Evolutionary conservation across 495 filamentous ascomycete genomes (phyloP), one percentile per base, ranked within the genome.

Genomic region (Xylona heveae): DNA sequence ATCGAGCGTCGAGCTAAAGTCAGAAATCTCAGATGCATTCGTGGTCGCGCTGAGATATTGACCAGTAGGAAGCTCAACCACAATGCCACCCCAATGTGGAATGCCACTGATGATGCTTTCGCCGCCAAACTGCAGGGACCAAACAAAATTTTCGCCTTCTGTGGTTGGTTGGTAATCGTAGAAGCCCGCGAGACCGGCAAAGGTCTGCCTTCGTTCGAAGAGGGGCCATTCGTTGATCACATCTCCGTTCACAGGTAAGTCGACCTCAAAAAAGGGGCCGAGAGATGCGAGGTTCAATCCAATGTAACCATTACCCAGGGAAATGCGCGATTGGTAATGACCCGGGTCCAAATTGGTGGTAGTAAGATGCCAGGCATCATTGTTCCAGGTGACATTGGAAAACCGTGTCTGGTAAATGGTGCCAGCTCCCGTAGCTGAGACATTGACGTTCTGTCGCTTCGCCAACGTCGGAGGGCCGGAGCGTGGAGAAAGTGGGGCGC

Each of bases 21-120:
- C 45, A 9, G 58, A 63, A 30, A 84, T 62, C 65, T 25, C 67
- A 58, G 6, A 75, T 71, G 16, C 57, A 68, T 0, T 74, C 68
- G 49, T 73, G 63, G 35, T 74, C 67, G 3, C 56, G 52, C 28
- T 14, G 14, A 30, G 28, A 30, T 30, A 30, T 16, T 16, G 34
- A 9, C 55, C 48, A 15, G 57, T 50, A 13, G 64, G 67, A 19
- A 74, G 52, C 30, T 71, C 62, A 13, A 77, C 47, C 16, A 72
- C 47, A 19, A 78, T 46, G 6, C 69, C 70, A 24, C 52, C 50
- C 68, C 68, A 79, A 39, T 77, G 74, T 1, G 77, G 77, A 19
- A 84, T 58, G 24, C 78, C 78, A 26, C 64, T 68, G 40, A 82
- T 80, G 14, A 74, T 68, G 36, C 64, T 73, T 43, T 84, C 78